phyloP scores from a whole-genome alignment of 1,284 basidiomycete genomes.

The Apiotrichum montevideense region DNA sequence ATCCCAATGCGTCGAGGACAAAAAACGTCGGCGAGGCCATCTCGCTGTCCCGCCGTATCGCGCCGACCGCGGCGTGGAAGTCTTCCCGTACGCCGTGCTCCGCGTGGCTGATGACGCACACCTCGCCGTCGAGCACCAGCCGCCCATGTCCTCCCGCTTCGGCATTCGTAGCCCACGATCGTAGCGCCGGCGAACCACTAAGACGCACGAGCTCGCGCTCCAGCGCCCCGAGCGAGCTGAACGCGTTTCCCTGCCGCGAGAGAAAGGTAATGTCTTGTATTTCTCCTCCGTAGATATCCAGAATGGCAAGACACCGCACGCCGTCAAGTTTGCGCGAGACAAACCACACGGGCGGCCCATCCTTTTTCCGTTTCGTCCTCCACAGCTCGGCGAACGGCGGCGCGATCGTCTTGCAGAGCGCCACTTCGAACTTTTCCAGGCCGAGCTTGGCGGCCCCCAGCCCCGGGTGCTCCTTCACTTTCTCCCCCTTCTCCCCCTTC shows the following conservation, averaged over 20 bases:
- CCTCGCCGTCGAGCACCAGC: constrained; percentile 44
- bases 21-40: constrained; percentile 34
- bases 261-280: constrained; percentile 15
- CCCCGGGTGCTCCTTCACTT: too few species aligned
- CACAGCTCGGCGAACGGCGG: not conserved
- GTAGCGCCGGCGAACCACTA: too few species aligned
- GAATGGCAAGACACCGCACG: constrained; percentile 25
- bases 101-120: constrained; percentile 21
- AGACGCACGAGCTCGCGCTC: constrained; percentile 16
- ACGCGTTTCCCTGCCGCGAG: constrained; percentile 35
- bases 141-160: constrained; percentile 13
- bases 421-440: not conserved
- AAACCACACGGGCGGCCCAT: constrained; percentile 22
- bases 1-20: constrained; percentile 37
- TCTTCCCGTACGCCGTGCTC: constrained; percentile 31
- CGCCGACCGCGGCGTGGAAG: constrained; percentile 34
- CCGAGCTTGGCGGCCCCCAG: too few species aligned
- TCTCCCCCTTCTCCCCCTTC: too few species aligned
- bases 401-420: not conserved
- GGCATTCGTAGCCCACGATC: too few species aligned
- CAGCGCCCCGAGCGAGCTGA: constrained; percentile 27
- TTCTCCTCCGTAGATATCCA: constrained; percentile 3
- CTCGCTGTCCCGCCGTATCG: constrained; percentile 21
- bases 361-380: not conserved
- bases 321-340: constrained; percentile 45